These are phyloP conservation scores for Suillus luteus DNA, from an alignment of 768 basidiomycete species.

Conservation along the genomic window DNA sequence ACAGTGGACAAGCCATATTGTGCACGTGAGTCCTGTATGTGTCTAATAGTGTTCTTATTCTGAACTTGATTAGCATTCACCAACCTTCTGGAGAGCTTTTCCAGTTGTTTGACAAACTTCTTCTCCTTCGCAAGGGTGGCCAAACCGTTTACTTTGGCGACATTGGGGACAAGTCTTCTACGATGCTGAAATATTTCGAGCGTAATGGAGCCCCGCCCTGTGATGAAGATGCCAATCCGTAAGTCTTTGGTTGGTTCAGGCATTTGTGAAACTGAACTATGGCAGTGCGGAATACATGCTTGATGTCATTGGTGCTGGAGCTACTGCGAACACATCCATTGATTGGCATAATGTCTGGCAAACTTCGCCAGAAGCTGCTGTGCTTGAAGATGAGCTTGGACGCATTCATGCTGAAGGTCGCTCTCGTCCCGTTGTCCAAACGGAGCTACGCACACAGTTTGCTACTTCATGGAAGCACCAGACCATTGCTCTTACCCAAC, in stretches of 20 bases:
- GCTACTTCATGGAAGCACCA: slow-evolving; percentile 59
- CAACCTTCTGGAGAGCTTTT: slow-evolving; percentile 83
- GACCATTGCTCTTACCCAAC: slow-evolving; percentile 42
- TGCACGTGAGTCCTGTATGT: slow-evolving; percentile 63
- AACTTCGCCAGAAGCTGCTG: slow-evolving; percentile 46
- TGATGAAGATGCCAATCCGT: slow-evolving; percentile 67
- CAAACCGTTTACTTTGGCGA: slow-evolving; percentile 70
- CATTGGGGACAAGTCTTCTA: slow-evolving; percentile 59
- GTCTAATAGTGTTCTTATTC: background rate
- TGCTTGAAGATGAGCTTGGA: slow-evolving; percentile 42
- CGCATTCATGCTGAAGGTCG: slow-evolving; percentile 51
- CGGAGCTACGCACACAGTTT: slow-evolving; percentile 45
- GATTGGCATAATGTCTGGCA: slow-evolving; percentile 71
- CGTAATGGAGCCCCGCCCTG: slow-evolving; percentile 66
- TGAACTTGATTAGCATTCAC: slow-evolving; percentile 40
- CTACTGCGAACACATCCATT: slow-evolving; percentile 51
- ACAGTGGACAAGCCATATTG: slow-evolving; percentile 85
- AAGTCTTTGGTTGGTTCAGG: slow-evolving; percentile 44
- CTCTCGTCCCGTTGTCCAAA: slow-evolving; percentile 38
- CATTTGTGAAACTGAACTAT: slow-evolving; percentile 50
- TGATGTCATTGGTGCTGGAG: slow-evolving; percentile 75
- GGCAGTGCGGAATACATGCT: slow-evolving; percentile 63
- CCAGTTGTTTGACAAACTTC: slow-evolving; percentile 75
- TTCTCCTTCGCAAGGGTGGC: slow-evolving; percentile 79
- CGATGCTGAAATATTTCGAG: slow-evolving; percentile 79